Conservation (phyloP, 352 stramenopile genomes). For the Blastocystis sp. region DNA sequence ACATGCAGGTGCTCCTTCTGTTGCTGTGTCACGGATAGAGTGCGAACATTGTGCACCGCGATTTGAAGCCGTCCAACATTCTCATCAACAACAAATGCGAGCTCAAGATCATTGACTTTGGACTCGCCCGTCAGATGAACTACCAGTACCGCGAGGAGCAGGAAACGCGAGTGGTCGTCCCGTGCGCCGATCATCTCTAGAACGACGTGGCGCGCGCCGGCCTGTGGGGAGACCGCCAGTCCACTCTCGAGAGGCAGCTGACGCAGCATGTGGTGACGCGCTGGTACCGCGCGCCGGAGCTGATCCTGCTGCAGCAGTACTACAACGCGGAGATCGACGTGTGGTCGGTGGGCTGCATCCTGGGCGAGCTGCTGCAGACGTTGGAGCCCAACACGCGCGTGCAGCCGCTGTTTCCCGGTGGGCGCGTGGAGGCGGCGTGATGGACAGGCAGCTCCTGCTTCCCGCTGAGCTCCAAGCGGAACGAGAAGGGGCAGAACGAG, state of each 20-base stretch:
- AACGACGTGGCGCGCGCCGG: constrained; percentile 46
- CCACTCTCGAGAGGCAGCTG: constrained; percentile 71
- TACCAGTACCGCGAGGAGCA: constrained; percentile 42
- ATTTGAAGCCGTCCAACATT: constrained; percentile 91
- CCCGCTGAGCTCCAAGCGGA: constrained; percentile 48
- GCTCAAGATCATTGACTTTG: constrained; percentile 93
- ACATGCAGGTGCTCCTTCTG: constrained; percentile 78
- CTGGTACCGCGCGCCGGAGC: constrained; percentile 86
- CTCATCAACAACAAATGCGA: constrained; percentile 97
- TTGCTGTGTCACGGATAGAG: not conserved
- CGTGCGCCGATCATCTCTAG: not conserved
- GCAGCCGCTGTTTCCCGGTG: constrained; percentile 63
- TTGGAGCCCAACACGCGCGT: constrained; percentile 36
- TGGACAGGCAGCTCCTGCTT: constrained; percentile 65
- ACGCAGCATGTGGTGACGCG: constrained; percentile 86
- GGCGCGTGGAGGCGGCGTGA: not conserved
- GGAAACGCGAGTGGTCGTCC: constrained; percentile 3
- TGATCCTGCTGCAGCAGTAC: constrained; percentile 82
- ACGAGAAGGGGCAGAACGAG: constrained; percentile 64
- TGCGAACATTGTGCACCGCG: constrained; percentile 86
- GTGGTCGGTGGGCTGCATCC: constrained; percentile 97
- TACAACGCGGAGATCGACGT: constrained; percentile 96
- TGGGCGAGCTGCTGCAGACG: constrained; percentile 76
- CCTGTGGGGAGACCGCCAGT: constrained; percentile 71
- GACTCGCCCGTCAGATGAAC: constrained; percentile 84